Conservation (phyloP, 2,329 filamentous ascomycete genomes). For the Aspergillus luchuensis region DNA sequence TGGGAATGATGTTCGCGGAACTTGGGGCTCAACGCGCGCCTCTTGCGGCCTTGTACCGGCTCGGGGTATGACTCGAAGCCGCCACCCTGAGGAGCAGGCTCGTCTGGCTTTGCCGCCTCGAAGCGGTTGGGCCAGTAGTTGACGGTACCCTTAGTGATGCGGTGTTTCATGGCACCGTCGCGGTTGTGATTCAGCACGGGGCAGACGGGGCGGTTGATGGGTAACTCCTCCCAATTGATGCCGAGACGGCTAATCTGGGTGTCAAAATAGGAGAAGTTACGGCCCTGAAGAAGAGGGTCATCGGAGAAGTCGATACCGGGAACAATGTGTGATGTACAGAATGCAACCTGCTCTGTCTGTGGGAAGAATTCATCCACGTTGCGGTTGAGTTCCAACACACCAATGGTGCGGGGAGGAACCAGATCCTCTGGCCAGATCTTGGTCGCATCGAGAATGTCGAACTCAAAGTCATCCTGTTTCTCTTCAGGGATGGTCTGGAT, state of each 20-base stretch:
- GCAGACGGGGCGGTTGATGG: slow-evolving; percentile 73
- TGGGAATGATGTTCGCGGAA: slow-evolving; percentile 49
- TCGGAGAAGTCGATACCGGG: slow-evolving; percentile 76
- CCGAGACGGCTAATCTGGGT: slow-evolving; percentile 67
- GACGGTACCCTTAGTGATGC: slow-evolving; percentile 69
- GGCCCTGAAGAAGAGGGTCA: slow-evolving; percentile 72
- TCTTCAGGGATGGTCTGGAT: slow-evolving; percentile 74
- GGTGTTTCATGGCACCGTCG: slow-evolving; percentile 71
- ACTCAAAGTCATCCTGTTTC: slow-evolving; percentile 75
- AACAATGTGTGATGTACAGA: slow-evolving; percentile 77
- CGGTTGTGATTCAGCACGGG: slow-evolving; percentile 76
- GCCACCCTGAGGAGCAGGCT: slow-evolving; percentile 58
- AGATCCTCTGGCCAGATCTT: slow-evolving; percentile 82
- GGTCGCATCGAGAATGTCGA: slow-evolving; percentile 80
- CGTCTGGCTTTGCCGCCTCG: slow-evolving; percentile 60
- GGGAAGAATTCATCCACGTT: slow-evolving; percentile 81
- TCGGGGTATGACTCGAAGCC: slow-evolving; percentile 69
- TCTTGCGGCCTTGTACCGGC: slow-evolving; percentile 70
- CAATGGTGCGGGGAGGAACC: slow-evolving; percentile 74
- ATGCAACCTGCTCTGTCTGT: slow-evolving; percentile 79
- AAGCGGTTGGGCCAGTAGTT: slow-evolving; percentile 81
- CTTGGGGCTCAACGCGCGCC: slow-evolving; percentile 48
- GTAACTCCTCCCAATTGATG: slow-evolving; percentile 73
- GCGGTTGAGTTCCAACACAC: slow-evolving; percentile 74
- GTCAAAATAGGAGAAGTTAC: slow-evolving; percentile 64